A percentile compares a stretch with the other conserved stretches of the same genome.
These are phyloP conservation scores for Magnusiomyces clavatus DNA, from an alignment of 1,139 yeast genomes.

Conservation along the genomic window DNA sequence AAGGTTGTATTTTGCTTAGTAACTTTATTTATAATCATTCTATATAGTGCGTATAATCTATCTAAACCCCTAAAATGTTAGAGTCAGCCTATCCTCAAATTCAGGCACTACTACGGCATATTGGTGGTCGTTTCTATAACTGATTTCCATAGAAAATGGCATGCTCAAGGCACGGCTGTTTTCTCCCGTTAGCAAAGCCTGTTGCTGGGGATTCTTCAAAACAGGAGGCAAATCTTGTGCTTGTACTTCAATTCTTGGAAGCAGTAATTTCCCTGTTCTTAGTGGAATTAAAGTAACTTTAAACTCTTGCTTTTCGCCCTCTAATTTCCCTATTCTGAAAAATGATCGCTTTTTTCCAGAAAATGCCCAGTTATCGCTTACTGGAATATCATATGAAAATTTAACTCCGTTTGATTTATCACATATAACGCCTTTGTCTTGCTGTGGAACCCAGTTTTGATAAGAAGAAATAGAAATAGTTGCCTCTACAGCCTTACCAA, in stretches of 20 bases:
- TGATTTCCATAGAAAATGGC: conserved; percentile 47
- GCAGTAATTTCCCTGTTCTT: conserved; percentile 59
- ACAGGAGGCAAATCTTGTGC: background rate
- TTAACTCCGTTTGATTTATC: conserved; percentile 6
- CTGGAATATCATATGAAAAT: conserved; percentile 36
- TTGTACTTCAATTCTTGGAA: conserved; percentile 47
- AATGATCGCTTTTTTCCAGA: conserved; percentile 54
- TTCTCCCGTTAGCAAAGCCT: conserved; percentile 26
- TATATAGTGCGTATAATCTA: background rate
- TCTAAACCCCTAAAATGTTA: too few species aligned
- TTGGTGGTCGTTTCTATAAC: conserved; percentile 60
- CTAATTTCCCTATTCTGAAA: conserved; percentile 30
- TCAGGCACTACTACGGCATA: conserved; percentile 69
- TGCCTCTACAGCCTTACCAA: conserved; percentile 56
- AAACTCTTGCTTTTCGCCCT: conserved; percentile 23
- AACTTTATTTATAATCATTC: background rate
- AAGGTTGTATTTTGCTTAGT: conserved; percentile 25
- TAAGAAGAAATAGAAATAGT: conserved; percentile 40
- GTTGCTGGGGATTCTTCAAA: conserved; percentile 32
- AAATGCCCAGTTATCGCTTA: conserved; percentile 55
- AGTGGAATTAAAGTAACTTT: conserved; percentile 59
- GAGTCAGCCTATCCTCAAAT: conserved; percentile 44
- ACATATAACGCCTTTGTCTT: conserved; percentile 2
- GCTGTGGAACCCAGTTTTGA: conserved; percentile 37
- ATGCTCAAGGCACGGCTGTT: background rate